phyloP scores from a whole-genome alignment of 345 rosid genomes.

The Zanthoxylum bungeanum region DNA sequence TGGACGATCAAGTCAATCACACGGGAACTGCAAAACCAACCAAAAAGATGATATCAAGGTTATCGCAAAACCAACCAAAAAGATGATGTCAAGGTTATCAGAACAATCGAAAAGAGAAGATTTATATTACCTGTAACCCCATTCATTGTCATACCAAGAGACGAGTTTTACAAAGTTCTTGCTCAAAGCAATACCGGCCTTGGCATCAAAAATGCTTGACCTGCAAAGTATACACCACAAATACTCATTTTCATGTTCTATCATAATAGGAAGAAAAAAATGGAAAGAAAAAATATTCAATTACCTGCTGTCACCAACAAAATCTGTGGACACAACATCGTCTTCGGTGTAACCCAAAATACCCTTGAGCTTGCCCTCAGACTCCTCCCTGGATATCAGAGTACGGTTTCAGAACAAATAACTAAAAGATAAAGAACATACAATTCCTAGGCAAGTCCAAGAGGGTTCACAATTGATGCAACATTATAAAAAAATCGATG shows the following conservation, averaged over 20 bases:
- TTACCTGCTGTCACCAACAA: conserved; percentile 79
- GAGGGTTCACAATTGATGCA: neutral
- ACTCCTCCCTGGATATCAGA: conserved; percentile 53
- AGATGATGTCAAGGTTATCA: neutral
- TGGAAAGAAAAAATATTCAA: neutral
- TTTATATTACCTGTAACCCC: conserved; percentile 76
- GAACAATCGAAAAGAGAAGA: too few species aligned
- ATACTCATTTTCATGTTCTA: neutral
- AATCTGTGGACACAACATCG: conserved; percentile 85
- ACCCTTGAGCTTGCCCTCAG: conserved; percentile 78
- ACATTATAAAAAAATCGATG: neutral
- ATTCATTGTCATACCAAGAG: conserved; percentile 89
- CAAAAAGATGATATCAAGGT: neutral
- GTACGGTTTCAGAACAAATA: neutral
- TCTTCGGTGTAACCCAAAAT: conserved; percentile 82
- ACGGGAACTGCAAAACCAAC: conserved; percentile 52
- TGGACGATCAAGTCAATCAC: conserved; percentile 75
- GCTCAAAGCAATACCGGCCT: conserved; percentile 84
- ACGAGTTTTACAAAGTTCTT: conserved; percentile 69
- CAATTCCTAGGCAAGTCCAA: neutral
- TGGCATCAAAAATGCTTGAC: conserved; percentile 95
- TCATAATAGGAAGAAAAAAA: neutral
- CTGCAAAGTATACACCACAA: conserved; percentile 24
- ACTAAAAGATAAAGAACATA: neutral
- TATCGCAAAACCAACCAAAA: neutral